Conservation (phyloP, 371 early-diverging fungal genomes). For the Mucor ambiguus region DNA sequence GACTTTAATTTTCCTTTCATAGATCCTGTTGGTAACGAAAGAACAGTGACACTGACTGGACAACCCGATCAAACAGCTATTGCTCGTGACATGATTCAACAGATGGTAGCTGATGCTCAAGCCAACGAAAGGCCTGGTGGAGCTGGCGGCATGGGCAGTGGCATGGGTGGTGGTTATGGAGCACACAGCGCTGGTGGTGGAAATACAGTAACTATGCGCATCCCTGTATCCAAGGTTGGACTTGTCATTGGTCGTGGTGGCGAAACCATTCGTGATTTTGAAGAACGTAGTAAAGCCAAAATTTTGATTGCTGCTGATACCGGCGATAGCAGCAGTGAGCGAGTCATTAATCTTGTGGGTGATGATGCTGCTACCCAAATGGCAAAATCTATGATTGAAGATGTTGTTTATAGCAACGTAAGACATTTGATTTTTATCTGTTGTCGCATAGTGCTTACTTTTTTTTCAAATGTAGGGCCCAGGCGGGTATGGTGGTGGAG, state of each 20-base stretch:
- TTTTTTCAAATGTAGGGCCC: not conserved
- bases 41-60: slow-evolving; percentile 69
- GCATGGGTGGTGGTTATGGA: slow-evolving; percentile 9
- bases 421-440: not conserved
- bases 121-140: slow-evolving; percentile 32
- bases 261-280: slow-evolving; percentile 86
- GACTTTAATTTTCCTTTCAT: not conserved
- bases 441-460: not conserved
- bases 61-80: slow-evolving; percentile 58
- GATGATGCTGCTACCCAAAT: slow-evolving; percentile 68
- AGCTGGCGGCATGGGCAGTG: slow-evolving; percentile 15
- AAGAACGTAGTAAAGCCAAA: slow-evolving; percentile 78
- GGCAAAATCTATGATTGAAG: slow-evolving; percentile 79
- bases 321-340: slow-evolving; percentile 54
- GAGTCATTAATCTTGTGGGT: slow-evolving; percentile 76
- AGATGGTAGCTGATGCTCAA: slow-evolving; percentile 49
- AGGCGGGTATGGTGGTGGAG: not conserved
- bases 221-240: slow-evolving; percentile 79
- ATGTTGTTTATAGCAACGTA: slow-evolving; percentile 58
- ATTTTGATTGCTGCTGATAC: slow-evolving; percentile 82
- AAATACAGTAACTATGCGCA: slow-evolving; percentile 49
- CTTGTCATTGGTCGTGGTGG: slow-evolving; percentile 90
- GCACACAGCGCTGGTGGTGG: slow-evolving; percentile 27
- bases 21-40: slow-evolving; percentile 56
- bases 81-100: slow-evolving; percentile 65